A percentile compares a stretch with the other conserved stretches of the same genome.
Conservation (phyloP, 371 early-diverging fungal genomes). For the Rhizopus microsporus region DNA sequence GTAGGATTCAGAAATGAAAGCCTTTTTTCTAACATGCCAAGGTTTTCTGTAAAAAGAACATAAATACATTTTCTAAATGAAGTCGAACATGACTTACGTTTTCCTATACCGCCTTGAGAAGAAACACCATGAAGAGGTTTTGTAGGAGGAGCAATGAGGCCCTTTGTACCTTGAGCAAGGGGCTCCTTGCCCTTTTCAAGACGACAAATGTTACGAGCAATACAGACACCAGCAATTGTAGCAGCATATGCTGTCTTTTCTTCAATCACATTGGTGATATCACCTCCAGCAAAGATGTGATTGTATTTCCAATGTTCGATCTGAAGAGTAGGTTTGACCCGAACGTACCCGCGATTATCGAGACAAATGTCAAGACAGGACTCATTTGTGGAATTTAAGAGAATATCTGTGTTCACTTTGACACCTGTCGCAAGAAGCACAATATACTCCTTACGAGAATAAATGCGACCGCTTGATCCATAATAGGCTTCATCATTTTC, state of each 20-base stretch:
- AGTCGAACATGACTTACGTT: conserved; percentile 30
- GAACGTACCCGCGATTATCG: conserved; percentile 43
- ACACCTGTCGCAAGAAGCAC: conserved; percentile 49
- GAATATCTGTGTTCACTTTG: conserved; percentile 33
- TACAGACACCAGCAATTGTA: conserved; percentile 53
- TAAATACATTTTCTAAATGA: neutral
- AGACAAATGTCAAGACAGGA: conserved; percentile 30
- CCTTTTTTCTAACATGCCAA: conserved; percentile 26
- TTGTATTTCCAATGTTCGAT: conserved; percentile 56
- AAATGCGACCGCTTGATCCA: conserved; percentile 32
- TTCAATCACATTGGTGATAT: conserved; percentile 61
- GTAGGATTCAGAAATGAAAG: conserved; percentile 35
- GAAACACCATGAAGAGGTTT: conserved; percentile 44
- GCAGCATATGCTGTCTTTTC: conserved; percentile 67
- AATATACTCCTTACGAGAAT: conserved; percentile 31
- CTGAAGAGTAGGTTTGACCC: conserved; percentile 64
- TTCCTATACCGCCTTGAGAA: conserved; percentile 48
- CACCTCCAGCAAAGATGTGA: conserved; percentile 71
- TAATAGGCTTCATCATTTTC: conserved; percentile 22
- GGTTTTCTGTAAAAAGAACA: conserved; percentile 16
- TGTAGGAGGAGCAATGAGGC: conserved; percentile 35
- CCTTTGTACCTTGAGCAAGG: conserved; percentile 43
- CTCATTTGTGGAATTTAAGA: conserved; percentile 23
- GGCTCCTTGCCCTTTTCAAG: conserved; percentile 47
- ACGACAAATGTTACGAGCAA: conserved; percentile 52